Evolutionary conservation across 257 asterid genomes (phyloP), one percentile per base, ranked within the genome.

Genomic region (Anisodus tanguticus): DNA sequence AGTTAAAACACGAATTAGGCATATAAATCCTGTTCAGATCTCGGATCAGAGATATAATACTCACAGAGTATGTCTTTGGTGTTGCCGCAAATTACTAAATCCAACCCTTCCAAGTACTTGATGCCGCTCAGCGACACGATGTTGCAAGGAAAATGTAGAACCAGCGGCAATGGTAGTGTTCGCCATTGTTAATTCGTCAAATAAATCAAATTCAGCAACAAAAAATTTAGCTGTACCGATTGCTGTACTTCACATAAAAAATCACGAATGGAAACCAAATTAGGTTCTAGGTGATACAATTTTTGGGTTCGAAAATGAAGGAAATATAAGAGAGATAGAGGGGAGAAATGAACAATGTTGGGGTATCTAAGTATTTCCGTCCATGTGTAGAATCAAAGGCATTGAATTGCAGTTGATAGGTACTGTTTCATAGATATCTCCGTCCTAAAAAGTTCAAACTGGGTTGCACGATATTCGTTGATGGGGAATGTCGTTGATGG

Each of bases 381-480:
- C 82, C 64, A 13, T 53, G 16, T 53, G 49, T 51, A 53, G 41
- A 77, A 77, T 53, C 82, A 9, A 49, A 74, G 5, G 62, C 22
- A 22, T 22, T 12, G 45, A 15, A 22, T 49, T 22, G 12, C 22
- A 8, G 49, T 53, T 26, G 12, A 11, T 9, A 6, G 41, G 6
- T 41, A 6, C 17, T 9, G 41, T 66, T 66, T 77, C 82, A 77
- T 77, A 77, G 82, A 53, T 77, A 77, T 77, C 82, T 77, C 82
- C 82, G 82, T 77, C 82, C 8, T 77, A 22, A 54, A 45, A 71
- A 17, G 16, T 87, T 85, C 86, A 31, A 31, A 31, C 2, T 16
- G 79, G 78, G 54, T 41, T 41, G 2, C 62, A 57, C 62, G 19
- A 57, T 17, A 13, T 57, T 57, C 19, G 58, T 31, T 1, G 35